Base-by-base conservation (phyloP, 1,139 yeast species). In the Diutina rugosa region DNA sequence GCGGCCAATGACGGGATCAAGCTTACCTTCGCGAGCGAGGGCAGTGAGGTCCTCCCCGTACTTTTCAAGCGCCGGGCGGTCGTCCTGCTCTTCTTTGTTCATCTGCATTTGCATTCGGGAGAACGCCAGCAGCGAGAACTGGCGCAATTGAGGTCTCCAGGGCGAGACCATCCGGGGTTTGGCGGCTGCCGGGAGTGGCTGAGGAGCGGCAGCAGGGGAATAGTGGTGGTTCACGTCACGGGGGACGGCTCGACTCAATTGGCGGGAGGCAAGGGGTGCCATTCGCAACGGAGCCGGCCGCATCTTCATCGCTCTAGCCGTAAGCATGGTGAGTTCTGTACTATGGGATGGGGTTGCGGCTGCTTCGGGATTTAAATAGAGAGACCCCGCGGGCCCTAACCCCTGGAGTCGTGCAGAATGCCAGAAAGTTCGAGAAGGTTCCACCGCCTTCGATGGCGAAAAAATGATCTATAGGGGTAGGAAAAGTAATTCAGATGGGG, bases 1-100 rank as follows among this genome's bases (percentile, higher is more conserved):
- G 61, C 99, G 77, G 2, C 99, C 99, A 65, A 93, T 93, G 35
- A 93, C 98, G 0, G 99, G 98, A 66, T 93, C 99, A 48, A 93
- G 75, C 65, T 90, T 90, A 53, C 99, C 98, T 60, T 87, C 89
- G 61, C 79, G 78, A 1, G 99, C 99, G 61, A 91, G 69, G 59
- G 85, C 83, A 1, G 98, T 93, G 61, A 93, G 72, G 68, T 93
- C 93, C 0, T 88, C 80, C n/a, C 97, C 98, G 65, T 72, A 90
- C 64, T 86, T 85, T 63, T 90, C 91, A 60, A 93, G 72, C 0
- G 97, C 96, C 0, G 96, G 87, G 59, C 85, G 76, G 54, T 82
- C 79, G 29, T 79, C 81, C 53, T 71, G 70, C 55, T 80, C 82
- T 14, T 77, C 79, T 60, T 71, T 68, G 52, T 75, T 73, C 68